Evolutionary conservation across 2,329 filamentous ascomycete genomes (phyloP).

Genomic region (Exutisphaerella laricina): DNA sequence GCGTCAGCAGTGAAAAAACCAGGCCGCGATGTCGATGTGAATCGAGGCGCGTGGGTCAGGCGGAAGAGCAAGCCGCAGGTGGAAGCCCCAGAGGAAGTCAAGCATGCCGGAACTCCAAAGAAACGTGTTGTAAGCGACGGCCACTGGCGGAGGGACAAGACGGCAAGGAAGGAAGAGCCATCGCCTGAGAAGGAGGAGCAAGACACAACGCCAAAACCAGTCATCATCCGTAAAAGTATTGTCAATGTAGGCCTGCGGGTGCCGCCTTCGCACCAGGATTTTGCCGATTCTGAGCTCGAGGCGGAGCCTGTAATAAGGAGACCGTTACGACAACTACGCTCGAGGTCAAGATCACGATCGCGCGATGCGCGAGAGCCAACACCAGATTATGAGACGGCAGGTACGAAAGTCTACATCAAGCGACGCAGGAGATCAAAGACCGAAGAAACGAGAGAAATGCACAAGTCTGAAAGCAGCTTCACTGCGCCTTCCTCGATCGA

Average conservation of each 20-base stretch:
- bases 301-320: slow-evolving; percentile 21
- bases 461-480: slow-evolving; percentile 27
- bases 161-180: slow-evolving; percentile 19
- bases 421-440: slow-evolving; percentile 23
- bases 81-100: slow-evolving; percentile 41
- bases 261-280: slow-evolving; percentile 29
- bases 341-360: slow-evolving; percentile 22
- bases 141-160: slow-evolving; percentile 58
- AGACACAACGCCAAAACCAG: slow-evolving; percentile 27
- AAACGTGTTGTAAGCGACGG: slow-evolving; percentile 92
- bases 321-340: slow-evolving; percentile 21
- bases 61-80: slow-evolving; percentile 33
- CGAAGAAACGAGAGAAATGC: slow-evolving; percentile 12
- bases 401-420: slow-evolving; percentile 33
- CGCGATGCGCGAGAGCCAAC: slow-evolving; percentile 20
- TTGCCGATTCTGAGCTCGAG: slow-evolving; percentile 25
- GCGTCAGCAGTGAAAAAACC: slow-evolving; percentile 17
- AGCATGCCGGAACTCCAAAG: slow-evolving; percentile 62
- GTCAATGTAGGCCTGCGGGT: slow-evolving; percentile 32
- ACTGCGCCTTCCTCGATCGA: slow-evolving; percentile 28
- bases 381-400: slow-evolving; percentile 30
- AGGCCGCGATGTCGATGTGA: slow-evolving; percentile 29
- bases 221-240: slow-evolving; percentile 27
- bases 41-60: slow-evolving; percentile 34
- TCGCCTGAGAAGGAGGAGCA: slow-evolving; percentile 18